Conservation (phyloP, 2,329 filamentous ascomycete genomes). For the Ceratocystiopsis brevicomis region DNA sequence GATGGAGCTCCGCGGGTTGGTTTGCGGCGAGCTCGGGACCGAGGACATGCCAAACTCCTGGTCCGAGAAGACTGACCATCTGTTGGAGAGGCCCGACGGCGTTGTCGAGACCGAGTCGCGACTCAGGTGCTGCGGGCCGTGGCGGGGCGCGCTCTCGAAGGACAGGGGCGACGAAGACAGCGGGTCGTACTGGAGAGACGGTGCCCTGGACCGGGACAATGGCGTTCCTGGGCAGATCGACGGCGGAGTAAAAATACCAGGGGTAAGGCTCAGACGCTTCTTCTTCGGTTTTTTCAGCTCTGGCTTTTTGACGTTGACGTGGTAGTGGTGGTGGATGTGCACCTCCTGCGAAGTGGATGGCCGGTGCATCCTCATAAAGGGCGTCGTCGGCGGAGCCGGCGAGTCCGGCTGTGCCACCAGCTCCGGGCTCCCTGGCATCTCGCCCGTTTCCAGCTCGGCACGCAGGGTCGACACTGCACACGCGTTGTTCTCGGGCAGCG, state of each 20-base stretch:
- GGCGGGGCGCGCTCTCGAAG: conserved; percentile 5
- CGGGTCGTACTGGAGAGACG: too few relatives aligned
- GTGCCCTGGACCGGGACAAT: conserved; percentile 11
- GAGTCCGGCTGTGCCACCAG: background rate
- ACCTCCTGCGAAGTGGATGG: conserved; percentile 48
- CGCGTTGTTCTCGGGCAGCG: conserved; percentile 27
- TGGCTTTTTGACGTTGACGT: conserved; percentile 34
- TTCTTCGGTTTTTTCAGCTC: conserved; percentile 50
- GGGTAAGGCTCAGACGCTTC: conserved; percentile 45
- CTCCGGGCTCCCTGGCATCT: background rate
- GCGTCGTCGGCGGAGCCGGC: background rate
- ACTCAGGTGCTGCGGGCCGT: conserved; percentile 23
- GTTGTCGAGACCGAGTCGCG: conserved; percentile 31
- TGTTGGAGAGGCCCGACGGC: conserved; percentile 25
- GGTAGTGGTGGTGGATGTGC: conserved; percentile 88
- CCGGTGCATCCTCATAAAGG: conserved; percentile 1
- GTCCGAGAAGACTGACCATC: conserved; percentile 47
- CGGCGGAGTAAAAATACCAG: conserved; percentile 41
- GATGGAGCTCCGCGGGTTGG: conserved; percentile 51
- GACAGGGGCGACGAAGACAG: too few relatives aligned
- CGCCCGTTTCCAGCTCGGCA: conserved; percentile 43
- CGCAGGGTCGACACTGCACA: conserved; percentile 37
- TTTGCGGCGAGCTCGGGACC: conserved; percentile 62
- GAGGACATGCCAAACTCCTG: conserved; percentile 51
- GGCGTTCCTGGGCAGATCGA: conserved; percentile 17